Evolutionary conservation across 2,329 filamentous ascomycete species (phyloP), one percentile per base, ranked within the genome.

Genomic region (Thielaviopsis euricoi): DNA sequence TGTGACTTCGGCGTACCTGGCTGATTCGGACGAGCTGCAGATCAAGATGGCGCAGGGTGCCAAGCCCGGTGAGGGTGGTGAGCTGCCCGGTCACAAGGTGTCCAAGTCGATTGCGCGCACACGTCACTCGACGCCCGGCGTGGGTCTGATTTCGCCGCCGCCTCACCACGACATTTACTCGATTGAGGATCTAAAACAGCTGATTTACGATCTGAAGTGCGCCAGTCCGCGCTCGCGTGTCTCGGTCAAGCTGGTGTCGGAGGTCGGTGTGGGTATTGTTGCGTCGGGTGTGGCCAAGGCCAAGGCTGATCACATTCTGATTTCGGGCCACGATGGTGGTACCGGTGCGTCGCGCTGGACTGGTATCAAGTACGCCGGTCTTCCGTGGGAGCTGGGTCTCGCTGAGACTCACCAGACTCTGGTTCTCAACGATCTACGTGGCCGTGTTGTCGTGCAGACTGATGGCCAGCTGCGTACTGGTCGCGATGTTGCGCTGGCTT

Each of bases 21-120:
- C 90, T 54, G 91, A 97, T 70, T 88, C 91, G 19, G 91, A 97
- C 67, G 90, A 97, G 73, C 77, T 97, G 52, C 91, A 97, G 71
- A 97, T 97, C 74, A 97, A 97, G 81, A 97, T 97, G 91, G 91
- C 91, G 10, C 91, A 97, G 73, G 91, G 91, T 69, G 91, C 91
- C 62, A 97, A 97, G 80, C 91, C 91, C 58, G 91, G 91, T 72
- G 91, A 97, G 72, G 91, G 91, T 76, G 91, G 91, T 79, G 91
- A 97, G 72, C 81, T 97, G 67, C 91, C 91, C 54, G 91, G 91
- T 48, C 89, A 96, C 78, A 97, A 97, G 75, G 91, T 97, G 26
- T 93, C 90, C 61, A 87, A 87, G 67, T 87, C 89, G 6, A 97
- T 97, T 71, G 91, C 89, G 59, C 86, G 88, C 65, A 97, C 91